A percentile compares a stretch with the other conserved stretches of the same genome.
phyloP scores from a whole-genome alignment of 1,284 basidiomycete species.

The Polyporus tsugae region DNA sequence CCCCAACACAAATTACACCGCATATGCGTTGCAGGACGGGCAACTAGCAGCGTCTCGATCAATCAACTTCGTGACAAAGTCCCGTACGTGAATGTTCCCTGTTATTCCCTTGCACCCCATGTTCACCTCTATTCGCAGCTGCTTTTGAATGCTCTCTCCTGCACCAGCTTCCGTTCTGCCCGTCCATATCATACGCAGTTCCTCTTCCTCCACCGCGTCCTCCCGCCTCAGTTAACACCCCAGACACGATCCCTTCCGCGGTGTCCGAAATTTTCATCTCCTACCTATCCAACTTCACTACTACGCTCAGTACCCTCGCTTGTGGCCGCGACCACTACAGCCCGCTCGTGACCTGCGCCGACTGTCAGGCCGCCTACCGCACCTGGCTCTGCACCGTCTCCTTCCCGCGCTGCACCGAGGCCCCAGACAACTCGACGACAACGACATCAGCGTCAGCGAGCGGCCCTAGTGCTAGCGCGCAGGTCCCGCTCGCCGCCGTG shows the following conservation, averaged over 20 bases:
- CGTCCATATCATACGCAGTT: constrained; percentile 73
- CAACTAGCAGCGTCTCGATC: constrained; percentile 65
- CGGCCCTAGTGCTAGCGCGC: constrained; percentile 29
- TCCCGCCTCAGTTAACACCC: constrained; percentile 55
- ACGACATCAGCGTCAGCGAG: constrained; percentile 32
- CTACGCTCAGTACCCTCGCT: constrained; percentile 72
- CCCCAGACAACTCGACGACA: constrained; percentile 30
- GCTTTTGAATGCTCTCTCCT: constrained; percentile 79
- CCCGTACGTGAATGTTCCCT: constrained; percentile 51
- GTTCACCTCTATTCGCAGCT: constrained; percentile 46
- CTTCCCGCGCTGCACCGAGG: constrained; percentile 76
- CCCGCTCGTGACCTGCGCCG: constrained; percentile 77
- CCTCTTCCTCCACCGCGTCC: constrained; percentile 62
- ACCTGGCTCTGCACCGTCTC: constrained; percentile 81
- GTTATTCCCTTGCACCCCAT: not conserved
- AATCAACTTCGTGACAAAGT: constrained; percentile 75
- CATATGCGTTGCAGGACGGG: constrained; percentile 60
- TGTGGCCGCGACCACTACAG: constrained; percentile 88
- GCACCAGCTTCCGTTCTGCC: constrained; percentile 78
- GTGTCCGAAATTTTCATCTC: constrained; percentile 60
- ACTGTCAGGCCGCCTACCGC: constrained; percentile 80
- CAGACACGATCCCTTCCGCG: constrained; percentile 57
- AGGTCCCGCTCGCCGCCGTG: constrained; percentile 52
- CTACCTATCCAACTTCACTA: constrained; percentile 78
- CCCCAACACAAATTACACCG: constrained; percentile 77